Evolutionary conservation across 2,329 filamentous ascomycete genomes (phyloP).

Genomic region (Fusarium sp.): DNA sequence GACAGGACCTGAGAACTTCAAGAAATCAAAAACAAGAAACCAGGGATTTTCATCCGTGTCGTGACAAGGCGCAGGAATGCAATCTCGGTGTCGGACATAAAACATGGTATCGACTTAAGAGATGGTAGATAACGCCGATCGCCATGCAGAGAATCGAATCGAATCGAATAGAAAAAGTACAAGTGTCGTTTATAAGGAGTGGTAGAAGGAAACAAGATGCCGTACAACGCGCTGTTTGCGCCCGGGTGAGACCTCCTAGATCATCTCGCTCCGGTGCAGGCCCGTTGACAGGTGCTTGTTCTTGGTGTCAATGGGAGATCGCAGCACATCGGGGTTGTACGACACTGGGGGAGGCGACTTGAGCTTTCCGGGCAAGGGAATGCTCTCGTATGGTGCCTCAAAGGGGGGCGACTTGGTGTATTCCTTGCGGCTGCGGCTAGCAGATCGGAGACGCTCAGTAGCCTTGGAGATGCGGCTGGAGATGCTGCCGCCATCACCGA

Average conservation of each 20-base stretch:
- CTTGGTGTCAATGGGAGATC: constrained; percentile 46
- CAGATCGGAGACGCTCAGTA: constrained; percentile 69
- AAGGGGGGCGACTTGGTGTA: constrained; percentile 38
- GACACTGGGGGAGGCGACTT: constrained; percentile 51
- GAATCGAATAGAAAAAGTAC: constrained; percentile 12
- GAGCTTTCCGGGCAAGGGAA: constrained; percentile 45
- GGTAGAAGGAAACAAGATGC: constrained; percentile 27
- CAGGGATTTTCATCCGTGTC: not conserved
- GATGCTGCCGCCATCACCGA: constrained; percentile 61
- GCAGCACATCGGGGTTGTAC: constrained; percentile 51
- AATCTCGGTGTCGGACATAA: constrained; percentile 8
- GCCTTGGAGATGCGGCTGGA: constrained; percentile 66
- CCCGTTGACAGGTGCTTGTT: constrained; percentile 60
- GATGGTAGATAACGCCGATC: constrained; percentile 48
- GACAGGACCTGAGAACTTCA: not conserved
- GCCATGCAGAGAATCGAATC: constrained; percentile 51
- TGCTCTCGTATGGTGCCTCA: constrained; percentile 56
- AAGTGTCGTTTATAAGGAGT: constrained; percentile 30
- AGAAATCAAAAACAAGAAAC: constrained; percentile 18
- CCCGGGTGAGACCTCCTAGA: constrained; percentile 50
- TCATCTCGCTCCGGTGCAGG: constrained; percentile 65
- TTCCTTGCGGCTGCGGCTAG: constrained; percentile 65
- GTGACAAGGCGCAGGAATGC: constrained; percentile 18
- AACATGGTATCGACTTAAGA: constrained; percentile 34
- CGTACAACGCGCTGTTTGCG: constrained; percentile 4